phyloP scores from a whole-genome alignment of 2,329 filamentous ascomycete species.

The Fusarium sulawesiense region DNA sequence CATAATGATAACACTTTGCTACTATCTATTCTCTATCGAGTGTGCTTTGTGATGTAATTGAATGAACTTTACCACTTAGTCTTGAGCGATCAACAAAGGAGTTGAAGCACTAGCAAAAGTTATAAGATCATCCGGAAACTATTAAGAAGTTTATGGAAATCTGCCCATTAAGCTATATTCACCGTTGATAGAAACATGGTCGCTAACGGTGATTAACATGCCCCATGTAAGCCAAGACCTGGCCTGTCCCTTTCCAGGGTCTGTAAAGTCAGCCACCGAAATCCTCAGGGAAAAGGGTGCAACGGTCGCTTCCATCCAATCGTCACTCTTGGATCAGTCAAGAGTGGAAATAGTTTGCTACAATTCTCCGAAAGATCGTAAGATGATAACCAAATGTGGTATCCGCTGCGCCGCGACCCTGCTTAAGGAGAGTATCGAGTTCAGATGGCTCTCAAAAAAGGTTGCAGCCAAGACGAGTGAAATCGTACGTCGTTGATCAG shows the following conservation, averaged over 20 bases:
- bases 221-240: constrained; percentile 23
- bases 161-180: not conserved
- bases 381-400: not conserved
- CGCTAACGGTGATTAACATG: not conserved
- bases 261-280: constrained; percentile 4
- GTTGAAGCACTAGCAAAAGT: not conserved
- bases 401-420: constrained; percentile 20
- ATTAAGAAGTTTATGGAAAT: not conserved
- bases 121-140: not conserved
- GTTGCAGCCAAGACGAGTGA: not conserved
- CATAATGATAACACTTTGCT: constrained; percentile 35
- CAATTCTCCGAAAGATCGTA: constrained; percentile 23
- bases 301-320: constrained; percentile 14
- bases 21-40: not conserved
- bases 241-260: constrained; percentile 23
- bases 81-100: not conserved
- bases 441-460: not conserved
- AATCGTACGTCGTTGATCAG: not conserved
- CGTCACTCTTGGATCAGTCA: not conserved
- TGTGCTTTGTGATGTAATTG: not conserved
- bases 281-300: constrained; percentile 12
- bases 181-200: not conserved
- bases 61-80: no score
- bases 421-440: not conserved
- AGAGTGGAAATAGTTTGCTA: not conserved